Conservation (phyloP, 192 early-diverging fungal species). For the Coemansia sp. region DNA sequence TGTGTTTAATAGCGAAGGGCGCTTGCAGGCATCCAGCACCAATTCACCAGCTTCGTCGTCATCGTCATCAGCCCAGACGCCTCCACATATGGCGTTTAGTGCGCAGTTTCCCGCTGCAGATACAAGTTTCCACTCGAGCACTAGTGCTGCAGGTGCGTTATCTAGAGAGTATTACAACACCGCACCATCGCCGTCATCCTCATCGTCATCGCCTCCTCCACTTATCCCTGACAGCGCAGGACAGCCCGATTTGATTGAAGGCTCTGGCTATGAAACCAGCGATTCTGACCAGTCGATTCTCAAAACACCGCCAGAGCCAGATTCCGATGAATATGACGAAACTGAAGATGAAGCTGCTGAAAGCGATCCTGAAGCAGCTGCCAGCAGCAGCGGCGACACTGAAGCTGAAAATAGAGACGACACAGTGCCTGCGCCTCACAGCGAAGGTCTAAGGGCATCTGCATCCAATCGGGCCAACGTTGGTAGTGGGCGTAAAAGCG, state of each 20-base stretch:
- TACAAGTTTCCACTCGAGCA: neutral
- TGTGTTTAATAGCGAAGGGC: too few relatives aligned
- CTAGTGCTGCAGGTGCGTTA: neutral
- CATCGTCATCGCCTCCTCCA: conserved; percentile 10
- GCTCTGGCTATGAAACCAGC: conserved; percentile 24
- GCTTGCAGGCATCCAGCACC: neutral
- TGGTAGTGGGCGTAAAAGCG: conserved; percentile 1
- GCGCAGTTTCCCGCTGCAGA: neutral
- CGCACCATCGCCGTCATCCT: neutral
- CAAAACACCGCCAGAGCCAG: conserved; percentile 32
- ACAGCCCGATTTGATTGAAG: conserved; percentile 8
- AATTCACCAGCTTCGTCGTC: neutral
- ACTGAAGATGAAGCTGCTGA: neutral
- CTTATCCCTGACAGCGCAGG: conserved; percentile 3
- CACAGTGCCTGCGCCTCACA: too few relatives aligned
- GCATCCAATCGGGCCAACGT: neutral
- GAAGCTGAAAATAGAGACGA: too few relatives aligned
- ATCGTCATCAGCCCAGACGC: conserved; percentile 1
- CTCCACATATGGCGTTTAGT: neutral
- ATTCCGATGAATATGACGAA: conserved; percentile 5
- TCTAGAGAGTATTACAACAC: neutral
- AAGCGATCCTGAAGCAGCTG: neutral
- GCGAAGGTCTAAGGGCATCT: too few relatives aligned
- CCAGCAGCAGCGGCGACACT: too few relatives aligned
- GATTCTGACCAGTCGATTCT: conserved; percentile 40